Evolutionary conservation across 164 flowering plant species (phyloP).

Genomic region (Kalanchoe fedtschenkoi): DNA sequence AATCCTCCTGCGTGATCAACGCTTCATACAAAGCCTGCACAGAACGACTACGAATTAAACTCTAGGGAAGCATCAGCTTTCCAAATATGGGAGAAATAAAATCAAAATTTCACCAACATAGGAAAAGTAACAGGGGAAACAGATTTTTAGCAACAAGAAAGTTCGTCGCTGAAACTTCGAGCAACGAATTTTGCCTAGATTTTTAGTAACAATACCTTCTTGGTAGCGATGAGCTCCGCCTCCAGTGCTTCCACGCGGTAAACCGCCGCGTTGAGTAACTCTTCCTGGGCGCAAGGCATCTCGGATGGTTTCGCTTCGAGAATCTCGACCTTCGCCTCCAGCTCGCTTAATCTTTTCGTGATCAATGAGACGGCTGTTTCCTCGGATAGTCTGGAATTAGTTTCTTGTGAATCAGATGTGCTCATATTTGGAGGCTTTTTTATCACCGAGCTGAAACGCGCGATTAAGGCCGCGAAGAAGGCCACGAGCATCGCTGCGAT

Average conservation of each 20-base stretch:
- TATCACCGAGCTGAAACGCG: neutral
- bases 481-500: neutral
- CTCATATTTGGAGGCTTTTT: neutral
- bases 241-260: constrained; percentile 41
- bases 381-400: neutral
- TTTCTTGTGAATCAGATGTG: neutral
- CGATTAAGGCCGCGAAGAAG: neutral
- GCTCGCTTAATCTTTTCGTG: neutral
- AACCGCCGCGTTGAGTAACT: constrained; percentile 44
- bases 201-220: constrained; percentile 42
- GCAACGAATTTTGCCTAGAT: neutral
- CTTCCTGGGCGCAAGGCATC: constrained; percentile 61
- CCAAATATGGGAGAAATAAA: neutral
- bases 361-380: neutral
- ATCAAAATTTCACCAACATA: too few relatives aligned
- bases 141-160: too few relatives aligned
- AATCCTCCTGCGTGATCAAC: neutral
- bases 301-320: neutral
- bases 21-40: neutral
- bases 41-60: neutral
- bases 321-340: neutral
- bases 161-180: neutral
- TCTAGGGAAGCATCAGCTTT: too few relatives aligned
- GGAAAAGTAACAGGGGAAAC: too few relatives aligned
- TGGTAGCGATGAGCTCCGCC: constrained; percentile 44